These are phyloP conservation scores for Phytophthora lateralis DNA, from an alignment of 352 stramenopile genomes.

Conservation along the genomic window DNA sequence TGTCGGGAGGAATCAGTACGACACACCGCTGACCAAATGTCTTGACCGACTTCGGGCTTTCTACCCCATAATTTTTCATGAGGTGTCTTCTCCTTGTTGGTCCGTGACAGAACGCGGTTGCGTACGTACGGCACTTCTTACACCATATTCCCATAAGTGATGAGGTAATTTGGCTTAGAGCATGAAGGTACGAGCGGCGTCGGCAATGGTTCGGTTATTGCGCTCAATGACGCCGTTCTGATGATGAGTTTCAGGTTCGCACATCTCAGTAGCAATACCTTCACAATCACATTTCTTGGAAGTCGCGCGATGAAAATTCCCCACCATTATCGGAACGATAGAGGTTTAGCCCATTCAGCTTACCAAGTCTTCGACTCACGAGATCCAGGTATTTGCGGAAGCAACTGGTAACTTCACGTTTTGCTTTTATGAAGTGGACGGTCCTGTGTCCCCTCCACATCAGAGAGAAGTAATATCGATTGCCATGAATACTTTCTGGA, in stretches of 20 bases:
- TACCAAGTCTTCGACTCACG: background rate
- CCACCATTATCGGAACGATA: slow-evolving; percentile 12
- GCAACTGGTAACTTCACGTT: background rate
- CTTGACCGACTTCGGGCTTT: slow-evolving; percentile 9
- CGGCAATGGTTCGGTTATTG: slow-evolving; percentile 4
- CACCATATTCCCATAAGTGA: slow-evolving; percentile 13
- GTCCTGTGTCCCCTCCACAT: slow-evolving; percentile 5
- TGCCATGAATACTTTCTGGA: slow-evolving; percentile 10
- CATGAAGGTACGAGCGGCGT: slow-evolving; percentile 1
- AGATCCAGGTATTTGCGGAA: slow-evolving; percentile 4
- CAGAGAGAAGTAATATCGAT: background rate
- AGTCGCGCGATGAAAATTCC: slow-evolving; percentile 6
- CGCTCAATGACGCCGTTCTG: slow-evolving; percentile 13
- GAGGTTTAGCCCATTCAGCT: background rate
- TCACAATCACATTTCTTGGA: slow-evolving; percentile 2
- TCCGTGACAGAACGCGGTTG: slow-evolving; percentile 2
- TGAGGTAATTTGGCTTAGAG: slow-evolving; percentile 1
- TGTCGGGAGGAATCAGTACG: background rate
- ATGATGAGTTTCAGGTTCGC: slow-evolving; percentile 1
- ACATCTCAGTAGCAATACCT: slow-evolving; percentile 1
- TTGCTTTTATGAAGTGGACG: background rate
- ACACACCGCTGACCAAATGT: slow-evolving; percentile 13
- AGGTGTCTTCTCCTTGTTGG: background rate
- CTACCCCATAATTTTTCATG: slow-evolving; percentile 8
- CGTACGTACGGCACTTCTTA: background rate